These are phyloP conservation scores for Salix caprea DNA, from an alignment of 345 rosid genomes.

Conservation along the genomic window DNA sequence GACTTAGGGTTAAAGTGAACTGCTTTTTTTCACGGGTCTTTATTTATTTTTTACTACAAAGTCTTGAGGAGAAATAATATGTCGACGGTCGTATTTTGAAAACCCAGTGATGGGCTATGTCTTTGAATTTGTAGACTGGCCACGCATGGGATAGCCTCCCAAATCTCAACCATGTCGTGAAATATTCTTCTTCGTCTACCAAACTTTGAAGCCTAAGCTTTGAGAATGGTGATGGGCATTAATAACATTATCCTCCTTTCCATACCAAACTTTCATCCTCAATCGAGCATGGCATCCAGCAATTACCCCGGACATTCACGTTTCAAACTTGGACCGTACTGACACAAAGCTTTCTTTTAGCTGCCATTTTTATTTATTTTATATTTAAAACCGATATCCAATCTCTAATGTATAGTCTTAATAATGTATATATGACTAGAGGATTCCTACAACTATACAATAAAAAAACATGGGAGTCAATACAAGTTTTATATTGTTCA, in stretches of 20 bases:
- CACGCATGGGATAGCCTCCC: neutral
- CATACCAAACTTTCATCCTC: neutral
- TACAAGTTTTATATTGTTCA: too few relatives aligned
- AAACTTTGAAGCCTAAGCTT: neutral
- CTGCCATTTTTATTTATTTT: too few relatives aligned
- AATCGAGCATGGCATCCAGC: too few relatives aligned
- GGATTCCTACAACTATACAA: too few relatives aligned
- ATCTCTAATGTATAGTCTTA: too few relatives aligned
- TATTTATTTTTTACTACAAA: too few relatives aligned
- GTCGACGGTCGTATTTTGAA: neutral
- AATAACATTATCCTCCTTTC: neutral
- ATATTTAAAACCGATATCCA: too few relatives aligned
- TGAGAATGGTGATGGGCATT: neutral
- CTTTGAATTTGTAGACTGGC: slow-evolving; percentile 5
- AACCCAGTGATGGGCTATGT: neutral
- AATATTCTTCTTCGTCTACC: neutral
- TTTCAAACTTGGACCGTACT: too few relatives aligned
- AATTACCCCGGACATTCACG: too few relatives aligned
- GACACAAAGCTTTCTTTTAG: too few relatives aligned
- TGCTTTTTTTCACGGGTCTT: neutral
- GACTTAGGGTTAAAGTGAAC: neutral
- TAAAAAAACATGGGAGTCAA: too few relatives aligned
- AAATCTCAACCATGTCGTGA: neutral
- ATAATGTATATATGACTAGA: too few relatives aligned
- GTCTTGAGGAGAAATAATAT: neutral